Evolutionary conservation across 257 asterid genomes (phyloP).

Genomic region (Solanum chilense): DNA sequence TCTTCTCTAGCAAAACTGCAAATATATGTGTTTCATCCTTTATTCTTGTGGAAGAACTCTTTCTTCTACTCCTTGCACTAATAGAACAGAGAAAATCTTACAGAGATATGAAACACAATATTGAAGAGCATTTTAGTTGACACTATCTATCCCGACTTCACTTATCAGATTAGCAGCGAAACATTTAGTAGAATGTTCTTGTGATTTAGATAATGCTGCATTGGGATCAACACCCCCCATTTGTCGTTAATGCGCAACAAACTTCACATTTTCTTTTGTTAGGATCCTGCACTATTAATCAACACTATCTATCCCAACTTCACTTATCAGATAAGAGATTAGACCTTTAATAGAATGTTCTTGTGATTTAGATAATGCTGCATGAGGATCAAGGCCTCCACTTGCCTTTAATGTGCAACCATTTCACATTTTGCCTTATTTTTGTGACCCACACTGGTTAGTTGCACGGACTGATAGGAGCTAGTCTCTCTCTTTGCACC

Average conservation of each 20-base stretch:
- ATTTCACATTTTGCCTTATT: neutral
- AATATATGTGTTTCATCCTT: neutral
- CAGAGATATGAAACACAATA: neutral
- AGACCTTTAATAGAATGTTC: neutral
- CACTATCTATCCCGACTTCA: neutral
- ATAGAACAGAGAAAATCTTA: neutral
- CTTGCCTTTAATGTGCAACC: neutral
- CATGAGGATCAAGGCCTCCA: neutral
- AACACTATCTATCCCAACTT: neutral
- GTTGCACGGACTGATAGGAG: neutral
- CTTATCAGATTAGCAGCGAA: neutral
- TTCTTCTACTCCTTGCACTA: neutral
- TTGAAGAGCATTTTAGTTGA: neutral
- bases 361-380: neutral
- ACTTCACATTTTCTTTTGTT: neutral
- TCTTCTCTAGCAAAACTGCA: neutral
- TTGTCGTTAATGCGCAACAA: neutral
- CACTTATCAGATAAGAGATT: neutral
- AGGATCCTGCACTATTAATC: neutral
- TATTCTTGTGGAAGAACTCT: neutral
- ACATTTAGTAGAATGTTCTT: neutral
- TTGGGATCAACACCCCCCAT: neutral
- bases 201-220: neutral
- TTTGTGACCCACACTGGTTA: neutral
- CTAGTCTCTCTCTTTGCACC: neutral